Percentiles rank a stretch among this genome's conserved stretches.
phyloP scores from a whole-genome alignment of 192 early-diverging fungal genomes.

The Geosiphon pyriformis region DNA sequence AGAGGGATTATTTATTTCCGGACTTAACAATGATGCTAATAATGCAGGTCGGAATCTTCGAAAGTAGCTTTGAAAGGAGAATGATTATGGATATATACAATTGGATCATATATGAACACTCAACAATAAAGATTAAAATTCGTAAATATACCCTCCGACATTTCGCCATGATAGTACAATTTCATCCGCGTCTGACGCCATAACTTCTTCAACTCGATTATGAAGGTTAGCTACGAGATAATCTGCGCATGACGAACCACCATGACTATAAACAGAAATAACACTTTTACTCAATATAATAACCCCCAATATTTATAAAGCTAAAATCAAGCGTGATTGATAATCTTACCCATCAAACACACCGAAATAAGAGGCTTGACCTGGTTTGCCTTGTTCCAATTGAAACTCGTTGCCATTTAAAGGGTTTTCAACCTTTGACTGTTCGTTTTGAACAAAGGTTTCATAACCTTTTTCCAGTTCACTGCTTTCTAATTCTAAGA shows the following conservation, averaged over 20 bases:
- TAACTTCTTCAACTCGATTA: constrained; percentile 40
- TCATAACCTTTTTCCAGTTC: neutral
- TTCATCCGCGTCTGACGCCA: constrained; percentile 10
- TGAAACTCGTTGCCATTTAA: constrained; percentile 4
- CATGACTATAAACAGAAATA: constrained; percentile 29
- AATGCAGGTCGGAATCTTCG: constrained; percentile 1
- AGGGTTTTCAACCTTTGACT: neutral
- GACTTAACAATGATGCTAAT: constrained; percentile 6
- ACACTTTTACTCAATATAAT: neutral
- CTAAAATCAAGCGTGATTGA: constrained; percentile 4
- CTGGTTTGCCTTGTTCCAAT: constrained; percentile 26
- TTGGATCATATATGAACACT: neutral
- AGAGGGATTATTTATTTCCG: constrained; percentile 4
- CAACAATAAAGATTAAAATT: too few species aligned
- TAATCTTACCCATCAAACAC: constrained; percentile 53
- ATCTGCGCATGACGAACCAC: constrained; percentile 41
- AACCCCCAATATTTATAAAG: neutral
- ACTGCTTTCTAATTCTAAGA: constrained; percentile 29
- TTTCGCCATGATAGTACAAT: constrained; percentile 3
- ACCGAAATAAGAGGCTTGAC: constrained; percentile 45
- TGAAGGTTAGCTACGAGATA: constrained; percentile 46
- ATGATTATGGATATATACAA: neutral
- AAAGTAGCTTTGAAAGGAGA: constrained; percentile 12
- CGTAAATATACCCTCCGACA: constrained; percentile 16
- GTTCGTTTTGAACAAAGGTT: constrained; percentile 18